Evolutionary conservation across 192 early-diverging fungal species (phyloP).

Genomic region (Entomortierella parvispora): DNA sequence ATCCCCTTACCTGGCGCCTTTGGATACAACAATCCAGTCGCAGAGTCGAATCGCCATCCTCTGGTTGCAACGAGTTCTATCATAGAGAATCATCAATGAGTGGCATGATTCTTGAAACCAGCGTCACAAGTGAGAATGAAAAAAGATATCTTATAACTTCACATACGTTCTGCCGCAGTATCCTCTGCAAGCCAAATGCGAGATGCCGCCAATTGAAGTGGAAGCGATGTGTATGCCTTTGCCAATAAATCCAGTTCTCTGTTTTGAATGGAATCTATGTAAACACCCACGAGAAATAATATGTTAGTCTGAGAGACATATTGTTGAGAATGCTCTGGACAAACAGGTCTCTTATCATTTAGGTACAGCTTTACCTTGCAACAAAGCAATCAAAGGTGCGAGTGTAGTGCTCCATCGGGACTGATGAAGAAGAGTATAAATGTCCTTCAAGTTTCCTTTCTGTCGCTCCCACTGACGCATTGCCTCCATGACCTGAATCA

Average conservation of each 20-base stretch:
- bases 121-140: no score
- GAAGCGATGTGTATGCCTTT: conserved; percentile 47
- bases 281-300: not conserved
- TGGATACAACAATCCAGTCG: conserved; percentile 41
- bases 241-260: conserved; percentile 44
- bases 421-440: conserved; percentile 29
- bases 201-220: conserved; percentile 45
- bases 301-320: not conserved
- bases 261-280: conserved; percentile 44
- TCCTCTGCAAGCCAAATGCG: conserved; percentile 41
- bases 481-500: conserved; percentile 34
- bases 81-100: not conserved
- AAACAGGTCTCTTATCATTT: not conserved
- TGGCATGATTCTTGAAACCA: not conserved
- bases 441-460: conserved; percentile 43
- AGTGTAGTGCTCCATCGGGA: conserved; percentile 41
- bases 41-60: conserved; percentile 50
- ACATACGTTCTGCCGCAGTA: conserved; percentile 45
- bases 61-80: conserved; percentile 42
- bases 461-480: conserved; percentile 48
- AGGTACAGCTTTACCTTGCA: conserved; percentile 27
- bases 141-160: no score
- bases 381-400: conserved; percentile 31
- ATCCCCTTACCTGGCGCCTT: conserved; percentile 36
- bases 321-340: not conserved